Percentiles rank a stretch among this genome's conserved stretches.
Conservation (phyloP, 345 rosid genomes). For the Citropsis articulata region DNA sequence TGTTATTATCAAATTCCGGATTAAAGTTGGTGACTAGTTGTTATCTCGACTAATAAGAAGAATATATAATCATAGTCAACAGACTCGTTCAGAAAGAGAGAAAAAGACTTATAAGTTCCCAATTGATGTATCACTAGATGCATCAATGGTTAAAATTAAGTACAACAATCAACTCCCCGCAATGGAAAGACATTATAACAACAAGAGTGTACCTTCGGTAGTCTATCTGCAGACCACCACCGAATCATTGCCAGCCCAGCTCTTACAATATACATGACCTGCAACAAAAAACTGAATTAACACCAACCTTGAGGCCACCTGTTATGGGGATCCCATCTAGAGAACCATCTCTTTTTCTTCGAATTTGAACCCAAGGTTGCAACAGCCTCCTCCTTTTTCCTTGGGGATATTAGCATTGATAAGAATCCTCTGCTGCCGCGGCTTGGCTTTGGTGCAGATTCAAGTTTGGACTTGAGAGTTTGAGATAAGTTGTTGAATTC, state of each 20-base stretch:
- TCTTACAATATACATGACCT: neutral
- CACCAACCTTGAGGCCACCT: slow-evolving; percentile 74
- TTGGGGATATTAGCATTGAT: slow-evolving; percentile 9
- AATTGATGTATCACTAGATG: too few species aligned
- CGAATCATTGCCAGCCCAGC: too few species aligned
- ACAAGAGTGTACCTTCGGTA: too few species aligned
- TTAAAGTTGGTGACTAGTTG: too few species aligned
- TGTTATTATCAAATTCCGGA: too few species aligned
- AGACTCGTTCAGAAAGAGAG: too few species aligned
- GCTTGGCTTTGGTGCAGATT: slow-evolving; percentile 17
- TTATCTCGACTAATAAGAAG: neutral
- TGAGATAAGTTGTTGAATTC: slow-evolving; percentile 4
- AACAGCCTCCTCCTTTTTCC: slow-evolving; percentile 16
- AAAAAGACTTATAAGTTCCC: neutral
- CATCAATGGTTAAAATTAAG: neutral
- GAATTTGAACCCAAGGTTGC: slow-evolving; percentile 15
- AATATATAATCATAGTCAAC: neutral
- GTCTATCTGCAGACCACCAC: too few species aligned
- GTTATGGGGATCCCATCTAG: slow-evolving; percentile 43
- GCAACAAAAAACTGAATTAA: neutral
- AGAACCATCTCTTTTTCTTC: slow-evolving; percentile 39
- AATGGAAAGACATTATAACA: too few species aligned
- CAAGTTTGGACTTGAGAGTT: neutral
- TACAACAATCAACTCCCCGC: neutral
- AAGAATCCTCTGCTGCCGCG: slow-evolving; percentile 21